Evolutionary conservation across 1,284 basidiomycete species (phyloP).

Genomic region (Pseudozyma pruni): DNA sequence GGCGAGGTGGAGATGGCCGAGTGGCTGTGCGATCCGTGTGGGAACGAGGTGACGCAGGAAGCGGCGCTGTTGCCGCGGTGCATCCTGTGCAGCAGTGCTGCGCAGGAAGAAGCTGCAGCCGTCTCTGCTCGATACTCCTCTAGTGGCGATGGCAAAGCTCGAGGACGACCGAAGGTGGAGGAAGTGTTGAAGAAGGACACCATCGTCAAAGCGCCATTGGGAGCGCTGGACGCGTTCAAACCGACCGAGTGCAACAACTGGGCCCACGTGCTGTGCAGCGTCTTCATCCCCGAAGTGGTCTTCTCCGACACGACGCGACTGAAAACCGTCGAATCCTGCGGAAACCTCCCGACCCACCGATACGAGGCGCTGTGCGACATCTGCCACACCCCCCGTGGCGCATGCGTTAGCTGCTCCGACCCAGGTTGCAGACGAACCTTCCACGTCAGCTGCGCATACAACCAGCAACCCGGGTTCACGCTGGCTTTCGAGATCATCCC

Average conservation of each 20-base stretch:
- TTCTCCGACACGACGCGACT: conserved; percentile 80
- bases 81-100: conserved; percentile 51
- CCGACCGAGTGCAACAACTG: conserved; percentile 93
- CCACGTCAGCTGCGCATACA: conserved; percentile 91
- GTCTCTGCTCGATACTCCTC: conserved; percentile 10
- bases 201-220: conserved; percentile 61
- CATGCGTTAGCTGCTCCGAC: conserved; percentile 83
- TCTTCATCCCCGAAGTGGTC: conserved; percentile 83
- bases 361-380: conserved; percentile 69
- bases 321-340: conserved; percentile 86
- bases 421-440: conserved; percentile 76
- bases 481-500: conserved; percentile 91
- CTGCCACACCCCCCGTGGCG: conserved; percentile 77
- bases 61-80: conserved; percentile 57
- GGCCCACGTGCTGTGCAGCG: conserved; percentile 88
- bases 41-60: conserved; percentile 59
- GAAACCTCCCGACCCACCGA: conserved; percentile 73
- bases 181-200: conserved; percentile 30
- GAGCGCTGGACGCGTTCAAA: conserved; percentile 80
- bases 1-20: conserved; percentile 45
- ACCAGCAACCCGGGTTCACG: conserved; percentile 74
- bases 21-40: conserved; percentile 64
- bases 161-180: conserved; percentile 23
- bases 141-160: conserved; percentile 21
- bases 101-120: conserved; percentile 45